phyloP scores from a whole-genome alignment of 495 filamentous ascomycete species.

The Mytilinidion resinicola region DNA sequence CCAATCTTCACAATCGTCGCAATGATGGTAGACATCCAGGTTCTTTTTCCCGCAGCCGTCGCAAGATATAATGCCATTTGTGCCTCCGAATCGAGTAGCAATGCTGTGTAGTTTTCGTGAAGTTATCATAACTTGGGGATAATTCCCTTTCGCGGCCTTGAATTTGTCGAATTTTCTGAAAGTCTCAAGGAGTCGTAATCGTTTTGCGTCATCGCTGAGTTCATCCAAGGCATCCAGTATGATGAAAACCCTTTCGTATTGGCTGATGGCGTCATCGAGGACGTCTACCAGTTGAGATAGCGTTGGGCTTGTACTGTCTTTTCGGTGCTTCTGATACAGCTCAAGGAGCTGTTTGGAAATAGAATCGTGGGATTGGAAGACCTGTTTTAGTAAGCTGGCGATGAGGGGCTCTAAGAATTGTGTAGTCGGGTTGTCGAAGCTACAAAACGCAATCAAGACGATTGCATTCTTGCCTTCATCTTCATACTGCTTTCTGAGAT shows the following conservation, averaged over 20 bases:
- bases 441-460: constrained; percentile 16
- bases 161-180: neutral
- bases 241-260: constrained; percentile 4
- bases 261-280: neutral
- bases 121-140: constrained; percentile 10
- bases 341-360: constrained; percentile 1
- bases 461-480: constrained; percentile 4
- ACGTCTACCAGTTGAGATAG: constrained; percentile 6
- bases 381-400: constrained; percentile 15
- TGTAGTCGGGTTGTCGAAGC: constrained; percentile 12
- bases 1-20: constrained; percentile 15
- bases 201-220: constrained; percentile 9
- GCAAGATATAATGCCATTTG: constrained; percentile 4
- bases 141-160: constrained; percentile 1
- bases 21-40: constrained; percentile 9
- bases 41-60: constrained; percentile 6
- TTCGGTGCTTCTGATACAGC: constrained; percentile 3
- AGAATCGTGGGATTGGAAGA: constrained; percentile 1
- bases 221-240: constrained; percentile 18
- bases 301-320: constrained; percentile 4
- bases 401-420: constrained; percentile 16
- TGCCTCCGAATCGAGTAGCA: constrained; percentile 5
- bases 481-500: constrained; percentile 7
- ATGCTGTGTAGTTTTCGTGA: constrained; percentile 16
- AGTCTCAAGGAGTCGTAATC: constrained; percentile 4